Conservation (phyloP, 192 early-diverging fungal genomes). For the Linderina pennispora region DNA sequence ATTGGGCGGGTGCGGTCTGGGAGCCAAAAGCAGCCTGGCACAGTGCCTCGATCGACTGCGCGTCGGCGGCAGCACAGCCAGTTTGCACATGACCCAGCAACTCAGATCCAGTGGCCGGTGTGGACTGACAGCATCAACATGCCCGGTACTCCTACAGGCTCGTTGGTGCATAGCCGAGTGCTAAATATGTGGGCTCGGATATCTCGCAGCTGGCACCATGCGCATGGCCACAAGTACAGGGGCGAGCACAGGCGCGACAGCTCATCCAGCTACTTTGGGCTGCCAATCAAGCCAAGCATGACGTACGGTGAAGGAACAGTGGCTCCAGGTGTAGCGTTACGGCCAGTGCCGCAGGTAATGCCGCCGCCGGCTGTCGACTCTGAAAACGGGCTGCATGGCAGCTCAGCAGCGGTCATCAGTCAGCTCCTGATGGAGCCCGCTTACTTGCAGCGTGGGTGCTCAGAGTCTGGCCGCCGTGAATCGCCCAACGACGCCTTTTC, state of each 20-base stretch:
- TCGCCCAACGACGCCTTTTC: slow-evolving; percentile 3
- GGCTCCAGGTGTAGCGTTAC: no score
- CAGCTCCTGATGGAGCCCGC: slow-evolving; percentile 17
- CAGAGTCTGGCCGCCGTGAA: slow-evolving; percentile 27
- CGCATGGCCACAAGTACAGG: no score
- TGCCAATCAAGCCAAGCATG: neutral
- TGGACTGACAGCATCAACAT: slow-evolving; percentile 20
- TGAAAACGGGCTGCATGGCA: no score
- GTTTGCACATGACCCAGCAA: neutral
- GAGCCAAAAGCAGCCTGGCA: neutral
- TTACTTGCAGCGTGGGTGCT: slow-evolving; percentile 29
- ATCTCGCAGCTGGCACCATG: slow-evolving; percentile 9
- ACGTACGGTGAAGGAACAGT: no score
- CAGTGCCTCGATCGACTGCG: neutral
- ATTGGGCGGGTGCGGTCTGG: neutral
- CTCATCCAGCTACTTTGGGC: slow-evolving; percentile 5
- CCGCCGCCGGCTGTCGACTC: neutral
- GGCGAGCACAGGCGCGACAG: slow-evolving; percentile 7
- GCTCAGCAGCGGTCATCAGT: slow-evolving; percentile 5
- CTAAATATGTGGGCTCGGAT: slow-evolving; percentile 26
- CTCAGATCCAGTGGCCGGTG: slow-evolving; percentile 10
- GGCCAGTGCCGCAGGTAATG: slow-evolving; percentile 1
- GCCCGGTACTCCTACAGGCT: no score
- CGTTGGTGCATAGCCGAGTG: slow-evolving; percentile 10
- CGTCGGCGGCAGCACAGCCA: neutral